Evolutionary conservation across 164 flowering plant species (phyloP).

Genomic region (Piper longum): DNA sequence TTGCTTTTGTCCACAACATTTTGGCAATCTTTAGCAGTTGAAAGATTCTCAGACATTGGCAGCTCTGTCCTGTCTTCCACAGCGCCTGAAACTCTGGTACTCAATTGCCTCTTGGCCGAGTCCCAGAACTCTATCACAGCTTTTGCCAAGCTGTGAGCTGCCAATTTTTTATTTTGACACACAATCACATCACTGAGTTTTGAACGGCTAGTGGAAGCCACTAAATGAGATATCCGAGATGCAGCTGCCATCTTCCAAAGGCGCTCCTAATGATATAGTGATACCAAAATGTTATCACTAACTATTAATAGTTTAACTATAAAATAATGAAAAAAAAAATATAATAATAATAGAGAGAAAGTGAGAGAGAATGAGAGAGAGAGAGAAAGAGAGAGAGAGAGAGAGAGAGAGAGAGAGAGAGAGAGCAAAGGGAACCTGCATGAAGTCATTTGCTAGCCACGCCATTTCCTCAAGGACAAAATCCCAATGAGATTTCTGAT

Average conservation of each 20-base stretch:
- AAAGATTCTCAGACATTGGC: background rate
- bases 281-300: background rate
- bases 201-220: slow-evolving; percentile 37
- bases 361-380: background rate
- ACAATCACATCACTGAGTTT: slow-evolving; percentile 31
- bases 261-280: slow-evolving; percentile 50
- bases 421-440: slow-evolving; percentile 43
- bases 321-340: background rate
- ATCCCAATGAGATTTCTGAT: slow-evolving; percentile 78
- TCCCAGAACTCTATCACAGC: slow-evolving; percentile 83
- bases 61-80: background rate
- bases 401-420: background rate
- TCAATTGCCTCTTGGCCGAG: slow-evolving; percentile 33
- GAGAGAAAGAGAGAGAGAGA: background rate
- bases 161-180: slow-evolving; percentile 28
- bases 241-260: slow-evolving; percentile 86
- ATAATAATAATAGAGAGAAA: background rate
- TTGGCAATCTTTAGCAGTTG: background rate
- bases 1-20: background rate
- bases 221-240: slow-evolving; percentile 45
- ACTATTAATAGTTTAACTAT: background rate
- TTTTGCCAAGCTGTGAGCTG: slow-evolving; percentile 52
- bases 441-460: slow-evolving; percentile 98
- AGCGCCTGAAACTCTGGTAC: slow-evolving; percentile 3
- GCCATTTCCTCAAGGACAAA: slow-evolving; percentile 96